Conservation (phyloP, 2,329 filamentous ascomycete genomes). For the Penicillium sp. region DNA sequence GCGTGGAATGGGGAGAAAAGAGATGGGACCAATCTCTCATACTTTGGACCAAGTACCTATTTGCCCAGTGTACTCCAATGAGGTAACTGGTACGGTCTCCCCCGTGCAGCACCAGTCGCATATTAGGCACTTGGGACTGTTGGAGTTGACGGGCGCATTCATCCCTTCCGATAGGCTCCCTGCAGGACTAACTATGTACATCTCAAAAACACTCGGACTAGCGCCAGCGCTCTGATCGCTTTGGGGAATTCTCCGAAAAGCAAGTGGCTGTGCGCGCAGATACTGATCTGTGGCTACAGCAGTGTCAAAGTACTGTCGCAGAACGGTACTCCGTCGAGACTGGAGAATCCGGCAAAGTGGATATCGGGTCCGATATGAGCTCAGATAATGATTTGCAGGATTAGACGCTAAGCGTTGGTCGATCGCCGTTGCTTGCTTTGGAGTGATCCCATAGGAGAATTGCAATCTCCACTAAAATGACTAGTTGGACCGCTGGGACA, state of each 20-base stretch:
- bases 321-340: background rate
- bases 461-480: background rate
- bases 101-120: background rate
- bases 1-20: background rate
- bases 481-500: no score
- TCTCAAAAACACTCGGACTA: background rate
- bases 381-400: background rate
- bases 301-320: background rate
- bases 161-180: constrained; percentile 4
- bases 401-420: constrained; percentile 2
- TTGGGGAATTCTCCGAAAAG: background rate
- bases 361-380: background rate
- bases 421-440: background rate
- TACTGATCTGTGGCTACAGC: background rate
- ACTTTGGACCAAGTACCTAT: background rate
- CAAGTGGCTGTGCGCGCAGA: background rate
- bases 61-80: background rate
- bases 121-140: background rate
- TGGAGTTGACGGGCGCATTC: constrained; percentile 1
- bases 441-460: background rate
- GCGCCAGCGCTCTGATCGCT: background rate
- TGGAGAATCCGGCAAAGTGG: background rate
- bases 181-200: background rate
- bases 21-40: background rate
- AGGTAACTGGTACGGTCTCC: background rate